Base-by-base conservation (phyloP, 306 rosid genomes). In the Ormosia emarginata region DNA sequence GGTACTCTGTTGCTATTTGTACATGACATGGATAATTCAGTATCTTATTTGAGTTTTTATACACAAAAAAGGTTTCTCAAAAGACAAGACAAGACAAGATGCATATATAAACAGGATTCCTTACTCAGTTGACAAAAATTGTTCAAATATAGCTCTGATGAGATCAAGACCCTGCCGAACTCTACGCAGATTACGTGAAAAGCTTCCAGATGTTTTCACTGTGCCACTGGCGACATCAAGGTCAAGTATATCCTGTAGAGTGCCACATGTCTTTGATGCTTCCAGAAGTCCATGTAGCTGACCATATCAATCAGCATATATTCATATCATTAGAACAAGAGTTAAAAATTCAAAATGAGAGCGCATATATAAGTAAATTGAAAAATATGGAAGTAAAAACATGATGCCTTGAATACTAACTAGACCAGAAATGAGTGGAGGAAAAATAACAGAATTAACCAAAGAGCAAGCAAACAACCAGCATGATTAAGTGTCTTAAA, bases 111-210 rank as follows among this genome's bases (percentile, higher is more conserved):
- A 52, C 34, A 80, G 70, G 55, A 58, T 6, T 39, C 14, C 92
- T 9, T 92, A 95, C 99, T 89, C 87, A 1, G 89, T 82, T 0
- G 91, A 56, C 77, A 88, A 59, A 62, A 95, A 92, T 8, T 86
- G 86, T 57, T 93, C 87, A n/a, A 95, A 95, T 70, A 95, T 85
- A 65, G 88, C 96, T 90, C 93, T 92, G 88, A 95, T 77, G 66
- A 95, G 98, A 84, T 90, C 99, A 79, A 95, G 87, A 62, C 99
- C 99, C 91, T 92, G 99, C 67, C 96, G 90, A 82, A 95, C 98
- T 43, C 99, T 91, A 11, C 98, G 98, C 36, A 95, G 78, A 79
- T 95, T 93, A 33, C 99, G 98, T 0, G 99, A 88, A 82, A 3
- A 82, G 83, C 99, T 95, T 78, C 99, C 99, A 0, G 90, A 83